Conservation (phyloP, 805 yeast genomes). For the Starmerella bombi region DNA sequence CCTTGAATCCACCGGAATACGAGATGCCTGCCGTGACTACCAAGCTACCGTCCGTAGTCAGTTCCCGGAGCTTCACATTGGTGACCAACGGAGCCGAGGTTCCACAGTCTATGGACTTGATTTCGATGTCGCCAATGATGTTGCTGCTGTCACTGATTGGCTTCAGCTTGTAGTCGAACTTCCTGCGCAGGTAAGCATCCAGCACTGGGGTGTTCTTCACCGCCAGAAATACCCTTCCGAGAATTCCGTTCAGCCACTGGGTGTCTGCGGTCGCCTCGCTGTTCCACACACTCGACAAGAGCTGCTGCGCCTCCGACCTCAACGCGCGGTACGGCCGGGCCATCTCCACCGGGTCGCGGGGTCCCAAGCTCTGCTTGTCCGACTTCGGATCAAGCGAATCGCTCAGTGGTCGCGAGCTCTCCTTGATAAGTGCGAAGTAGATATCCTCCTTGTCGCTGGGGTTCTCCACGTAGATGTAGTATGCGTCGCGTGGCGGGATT, state of each 20-base stretch:
- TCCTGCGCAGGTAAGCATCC: slow-evolving; percentile 42
- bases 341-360: slow-evolving; percentile 43
- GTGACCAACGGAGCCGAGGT: slow-evolving; percentile 68
- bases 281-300: slow-evolving; percentile 67
- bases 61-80: slow-evolving; percentile 50
- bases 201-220: slow-evolving; percentile 59
- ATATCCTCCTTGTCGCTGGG: slow-evolving; percentile 84
- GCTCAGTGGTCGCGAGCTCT: slow-evolving; percentile 5
- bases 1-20: slow-evolving; percentile 63
- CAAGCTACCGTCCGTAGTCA: slow-evolving; percentile 70
- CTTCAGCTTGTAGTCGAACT: slow-evolving; percentile 56
- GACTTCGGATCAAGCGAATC: slow-evolving; percentile 1
- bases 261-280: slow-evolving; percentile 72
- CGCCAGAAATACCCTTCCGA: slow-evolving; percentile 71
- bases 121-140: slow-evolving; percentile 68
- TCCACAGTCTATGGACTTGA: slow-evolving; percentile 63
- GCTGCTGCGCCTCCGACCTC: slow-evolving; percentile 55
- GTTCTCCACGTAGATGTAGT: slow-evolving; percentile 61
- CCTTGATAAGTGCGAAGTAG: slow-evolving; percentile 74
- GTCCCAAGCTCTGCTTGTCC: slow-evolving; percentile 12
- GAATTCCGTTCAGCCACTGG: slow-evolving; percentile 79
- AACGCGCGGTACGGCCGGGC: slow-evolving; percentile 65
- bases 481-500: slow-evolving; percentile 30
- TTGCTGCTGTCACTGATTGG: slow-evolving; percentile 64
- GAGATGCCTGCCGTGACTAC: slow-evolving; percentile 46